phyloP scores from a whole-genome alignment of 2,329 filamentous ascomycete species.

The Monilinia aucupariae region DNA sequence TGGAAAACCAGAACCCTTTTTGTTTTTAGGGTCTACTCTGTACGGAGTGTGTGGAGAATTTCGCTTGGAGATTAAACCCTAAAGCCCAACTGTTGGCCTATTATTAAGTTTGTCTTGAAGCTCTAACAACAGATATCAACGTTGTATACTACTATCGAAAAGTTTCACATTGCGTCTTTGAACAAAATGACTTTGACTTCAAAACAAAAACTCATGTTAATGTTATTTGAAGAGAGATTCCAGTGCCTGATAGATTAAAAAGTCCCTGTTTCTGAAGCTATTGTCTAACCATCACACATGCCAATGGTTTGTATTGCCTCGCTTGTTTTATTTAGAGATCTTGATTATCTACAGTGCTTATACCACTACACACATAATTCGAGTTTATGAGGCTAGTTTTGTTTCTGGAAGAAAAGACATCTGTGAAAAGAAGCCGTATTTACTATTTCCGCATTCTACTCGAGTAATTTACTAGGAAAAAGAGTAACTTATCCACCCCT shows the following conservation, averaged over 20 bases:
- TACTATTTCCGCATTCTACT: too few species aligned
- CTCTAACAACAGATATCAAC: background rate
- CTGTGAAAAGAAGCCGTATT: background rate
- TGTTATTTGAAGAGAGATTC: background rate
- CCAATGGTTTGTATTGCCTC: background rate
- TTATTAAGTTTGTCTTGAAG: background rate
- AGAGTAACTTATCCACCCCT: too few species aligned
- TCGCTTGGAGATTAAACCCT: background rate
- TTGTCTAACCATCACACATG: background rate
- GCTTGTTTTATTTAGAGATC: background rate
- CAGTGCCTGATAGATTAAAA: background rate
- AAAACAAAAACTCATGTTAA: background rate
- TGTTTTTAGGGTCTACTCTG: background rate
- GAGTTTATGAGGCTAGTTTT: background rate
- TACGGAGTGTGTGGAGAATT: conserved; percentile 3
- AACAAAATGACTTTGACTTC: background rate
- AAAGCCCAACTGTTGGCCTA: too few species aligned
- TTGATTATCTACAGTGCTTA: too few species aligned
- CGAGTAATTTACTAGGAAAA: background rate
- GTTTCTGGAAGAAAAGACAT: background rate
- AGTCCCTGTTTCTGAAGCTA: background rate
- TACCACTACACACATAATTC: background rate
- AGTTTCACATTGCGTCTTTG: background rate
- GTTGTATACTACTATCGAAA: background rate
- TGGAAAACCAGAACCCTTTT: background rate